Percentiles rank a stretch among this genome's conserved stretches.
phyloP scores from a whole-genome alignment of 176 grass and related monocot genomes.

The Bromus sterilis region DNA sequence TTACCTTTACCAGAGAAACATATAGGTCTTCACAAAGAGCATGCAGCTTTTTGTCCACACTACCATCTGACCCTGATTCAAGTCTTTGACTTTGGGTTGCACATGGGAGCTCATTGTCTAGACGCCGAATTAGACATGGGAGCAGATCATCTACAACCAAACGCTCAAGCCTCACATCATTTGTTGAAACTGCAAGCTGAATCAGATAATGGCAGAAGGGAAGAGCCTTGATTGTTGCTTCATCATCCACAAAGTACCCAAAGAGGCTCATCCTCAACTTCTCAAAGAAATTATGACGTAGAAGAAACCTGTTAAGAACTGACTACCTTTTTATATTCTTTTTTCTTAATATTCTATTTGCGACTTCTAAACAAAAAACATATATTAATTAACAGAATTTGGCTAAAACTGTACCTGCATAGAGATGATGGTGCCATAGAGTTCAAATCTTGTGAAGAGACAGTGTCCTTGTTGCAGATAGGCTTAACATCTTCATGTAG shows the following conservation, averaged over 20 bases:
- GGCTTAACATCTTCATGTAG: constrained; percentile 38
- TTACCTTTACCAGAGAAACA: neutral
- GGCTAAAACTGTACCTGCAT: constrained; percentile 25
- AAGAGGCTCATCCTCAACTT: constrained; percentile 39
- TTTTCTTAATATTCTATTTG: neutral
- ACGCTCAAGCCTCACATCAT: constrained; percentile 24
- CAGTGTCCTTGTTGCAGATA: constrained; percentile 16
- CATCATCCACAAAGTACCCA: constrained; percentile 43
- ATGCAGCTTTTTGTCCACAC: constrained; percentile 20
- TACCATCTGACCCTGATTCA: constrained; percentile 25
- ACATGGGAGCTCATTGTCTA: constrained; percentile 4
- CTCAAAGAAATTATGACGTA: constrained; percentile 29
- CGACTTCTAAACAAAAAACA: neutral
- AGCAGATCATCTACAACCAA: constrained; percentile 60
- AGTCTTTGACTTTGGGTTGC: constrained; percentile 27
- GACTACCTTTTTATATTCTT: neutral
- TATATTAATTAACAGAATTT: too few species aligned
- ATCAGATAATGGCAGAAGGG: constrained; percentile 42
- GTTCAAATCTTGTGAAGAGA: constrained; percentile 24
- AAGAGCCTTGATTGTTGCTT: constrained; percentile 35
- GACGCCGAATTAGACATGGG: constrained; percentile 13
- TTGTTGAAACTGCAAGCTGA: constrained; percentile 36
- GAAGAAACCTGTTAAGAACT: constrained; percentile 39
- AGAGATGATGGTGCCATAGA: constrained; percentile 31
- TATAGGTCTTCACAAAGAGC: constrained; percentile 53